These are phyloP conservation scores for Triglochin maritima DNA, from an alignment of 106 monocot species.

Conservation along the genomic window DNA sequence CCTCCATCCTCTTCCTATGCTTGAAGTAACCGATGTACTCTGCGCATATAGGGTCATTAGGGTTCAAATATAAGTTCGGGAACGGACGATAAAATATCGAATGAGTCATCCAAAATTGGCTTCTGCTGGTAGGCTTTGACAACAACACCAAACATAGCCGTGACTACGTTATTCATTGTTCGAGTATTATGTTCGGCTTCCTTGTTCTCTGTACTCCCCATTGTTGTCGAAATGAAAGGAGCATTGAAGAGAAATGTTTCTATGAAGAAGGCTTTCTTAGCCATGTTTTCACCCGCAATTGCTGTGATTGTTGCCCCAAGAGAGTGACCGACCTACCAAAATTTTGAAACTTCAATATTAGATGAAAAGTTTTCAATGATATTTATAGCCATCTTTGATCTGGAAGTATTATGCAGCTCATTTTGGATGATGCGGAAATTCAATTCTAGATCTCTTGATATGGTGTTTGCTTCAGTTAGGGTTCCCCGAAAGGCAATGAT, in stretches of 20 bases:
- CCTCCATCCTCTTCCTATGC: constrained; percentile 73
- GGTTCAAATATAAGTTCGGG: constrained; percentile 77
- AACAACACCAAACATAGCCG: constrained; percentile 59
- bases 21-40: constrained; percentile 93
- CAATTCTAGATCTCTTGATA: constrained; percentile 47
- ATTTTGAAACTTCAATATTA: constrained; percentile 22
- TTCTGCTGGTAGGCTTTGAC: constrained; percentile 19
- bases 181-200: constrained; percentile 67
- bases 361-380: constrained; percentile 51
- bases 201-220: constrained; percentile 69
- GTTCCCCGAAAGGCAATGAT: constrained; percentile 84
- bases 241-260: constrained; percentile 84
- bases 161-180: constrained; percentile 65
- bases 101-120: constrained; percentile 29
- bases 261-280: constrained; percentile 36
- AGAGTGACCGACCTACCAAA: constrained; percentile 91
- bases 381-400: constrained; percentile 57
- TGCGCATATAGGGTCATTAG: constrained; percentile 60
- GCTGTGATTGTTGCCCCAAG: constrained; percentile 66
- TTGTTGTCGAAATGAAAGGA: constrained; percentile 70
- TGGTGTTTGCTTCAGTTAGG: constrained; percentile 43
- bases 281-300: constrained; percentile 75
- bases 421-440: constrained; percentile 63
- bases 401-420: constrained; percentile 50
- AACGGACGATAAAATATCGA: constrained; percentile 39